A percentile compares a stretch with the other conserved stretches of the same genome.
phyloP scores from a whole-genome alignment of 768 basidiomycete species.

The Tulasnella sp. region DNA sequence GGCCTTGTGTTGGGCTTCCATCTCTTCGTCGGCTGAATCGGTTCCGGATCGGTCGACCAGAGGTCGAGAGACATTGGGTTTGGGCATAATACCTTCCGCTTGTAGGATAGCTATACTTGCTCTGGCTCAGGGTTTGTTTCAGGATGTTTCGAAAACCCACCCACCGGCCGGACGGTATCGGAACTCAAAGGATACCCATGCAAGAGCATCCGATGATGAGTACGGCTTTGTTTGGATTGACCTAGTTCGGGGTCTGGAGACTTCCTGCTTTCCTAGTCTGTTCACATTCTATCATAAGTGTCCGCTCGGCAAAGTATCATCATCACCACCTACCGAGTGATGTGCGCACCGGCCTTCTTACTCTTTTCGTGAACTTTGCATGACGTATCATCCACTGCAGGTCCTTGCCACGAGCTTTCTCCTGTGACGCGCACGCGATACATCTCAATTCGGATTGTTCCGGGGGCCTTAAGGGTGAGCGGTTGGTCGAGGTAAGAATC shows the following conservation, averaged over 20 bases:
- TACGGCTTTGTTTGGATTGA: background rate
- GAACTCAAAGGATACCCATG: background rate
- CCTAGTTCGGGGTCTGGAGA: background rate
- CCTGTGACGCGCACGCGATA: background rate
- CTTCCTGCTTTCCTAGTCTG: background rate
- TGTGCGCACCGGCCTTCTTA: background rate
- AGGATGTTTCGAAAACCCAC: background rate
- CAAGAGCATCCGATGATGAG: background rate
- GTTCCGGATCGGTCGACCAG: no score
- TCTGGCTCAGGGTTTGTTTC: background rate
- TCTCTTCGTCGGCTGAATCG: background rate
- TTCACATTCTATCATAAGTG: background rate
- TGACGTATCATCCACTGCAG: background rate
- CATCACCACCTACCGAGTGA: background rate
- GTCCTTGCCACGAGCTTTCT: background rate
- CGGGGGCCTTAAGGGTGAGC: background rate
- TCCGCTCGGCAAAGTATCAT: background rate
- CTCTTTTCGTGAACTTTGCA: background rate
- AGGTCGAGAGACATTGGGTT: background rate
- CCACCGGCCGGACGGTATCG: background rate
- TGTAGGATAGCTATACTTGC: background rate
- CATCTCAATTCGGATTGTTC: background rate
- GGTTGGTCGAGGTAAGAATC: background rate
- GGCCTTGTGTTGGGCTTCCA: background rate
- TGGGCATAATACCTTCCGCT: background rate